These are phyloP conservation scores for Gossypium sturtianum DNA, from an alignment of 345 rosid species.

Conservation along the genomic window DNA sequence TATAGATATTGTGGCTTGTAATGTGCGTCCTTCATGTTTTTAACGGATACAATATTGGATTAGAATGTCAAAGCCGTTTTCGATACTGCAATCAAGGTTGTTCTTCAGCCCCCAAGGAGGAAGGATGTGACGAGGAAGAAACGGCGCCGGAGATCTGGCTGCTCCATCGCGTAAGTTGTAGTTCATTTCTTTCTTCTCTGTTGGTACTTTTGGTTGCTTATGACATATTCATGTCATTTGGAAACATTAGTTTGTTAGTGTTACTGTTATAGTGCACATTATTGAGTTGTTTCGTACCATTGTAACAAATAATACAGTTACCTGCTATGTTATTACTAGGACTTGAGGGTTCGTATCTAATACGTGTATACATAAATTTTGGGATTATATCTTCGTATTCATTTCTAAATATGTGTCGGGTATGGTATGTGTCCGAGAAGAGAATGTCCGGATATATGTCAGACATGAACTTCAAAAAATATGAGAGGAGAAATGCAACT, in stretches of 20 bases:
- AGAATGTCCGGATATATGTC: too few relatives aligned
- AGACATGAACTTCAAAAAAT: too few relatives aligned
- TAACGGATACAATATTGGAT: not conserved
- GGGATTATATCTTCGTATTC: too few relatives aligned
- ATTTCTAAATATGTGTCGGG: too few relatives aligned
- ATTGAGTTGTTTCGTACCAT: not conserved
- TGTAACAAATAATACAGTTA: too few relatives aligned
- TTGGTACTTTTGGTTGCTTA: not conserved
- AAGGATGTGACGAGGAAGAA: conserved; percentile 61
- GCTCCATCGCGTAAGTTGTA: conserved; percentile 64
- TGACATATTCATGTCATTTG: not conserved
- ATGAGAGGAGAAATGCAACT: too few relatives aligned
- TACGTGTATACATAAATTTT: too few relatives aligned
- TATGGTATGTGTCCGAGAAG: not conserved
- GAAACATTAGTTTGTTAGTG: not conserved
- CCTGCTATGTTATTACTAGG: too few relatives aligned
- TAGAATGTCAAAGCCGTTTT: conserved; percentile 96
- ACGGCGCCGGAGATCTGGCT: conserved; percentile 61
- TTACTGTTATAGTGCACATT: not conserved
- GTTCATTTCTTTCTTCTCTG: not conserved
- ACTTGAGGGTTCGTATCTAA: too few relatives aligned
- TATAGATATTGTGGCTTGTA: not conserved
- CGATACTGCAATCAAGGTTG: conserved; percentile 91
- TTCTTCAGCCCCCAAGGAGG: conserved; percentile 93
- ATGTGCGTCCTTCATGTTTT: not conserved